Evolutionary conservation across 23 red algal genomes (phyloP), one percentile per base, ranked within the genome.

Genomic region (Gracilaria domingensis): DNA sequence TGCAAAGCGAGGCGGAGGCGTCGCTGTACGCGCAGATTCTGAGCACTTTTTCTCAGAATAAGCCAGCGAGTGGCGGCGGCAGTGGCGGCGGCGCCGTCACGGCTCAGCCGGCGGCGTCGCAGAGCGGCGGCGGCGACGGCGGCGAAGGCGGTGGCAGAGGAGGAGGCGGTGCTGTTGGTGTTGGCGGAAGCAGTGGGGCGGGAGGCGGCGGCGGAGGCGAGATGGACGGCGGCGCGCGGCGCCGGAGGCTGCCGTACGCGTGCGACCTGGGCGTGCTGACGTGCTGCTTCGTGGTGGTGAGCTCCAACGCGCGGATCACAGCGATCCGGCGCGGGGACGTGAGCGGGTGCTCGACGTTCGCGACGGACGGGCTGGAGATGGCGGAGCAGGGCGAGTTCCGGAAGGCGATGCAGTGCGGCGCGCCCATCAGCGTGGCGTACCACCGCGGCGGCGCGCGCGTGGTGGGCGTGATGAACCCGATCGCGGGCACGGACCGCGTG

Each of bases 21-120:
- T 32, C 84, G 14, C 30, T 88, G 71, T 88, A 88, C 53, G 84
- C 84, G 66, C 84, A 88, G 71, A 88, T 88, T 53, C 66, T 88
- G 32, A 81, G 75, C 53, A 82, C 34, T 32, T 50, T 26, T 44
- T 42, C 74, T 16, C 73, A 80, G 34, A 38, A 53, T 49, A 32
- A 45, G 64, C 64, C 14, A 24, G 59, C 42, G 72, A 33, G 72
- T 24, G 28, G 5, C 59, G 24, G 24, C 59, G 56, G n/a, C 56
- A 18, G 56, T 20, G 56, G 56, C 56, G 24, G 2, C 59, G 24
- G 59, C 59, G 59, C 9, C 51, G 51, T 45, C 5, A 45, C 42
- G 42, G 42, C 42, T 45, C 42, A 45, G 42, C 11, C 42, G 42
- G 42, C 42, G 42, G 42, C 42, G 59, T 2, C 12, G 59, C 59